Conservation (phyloP, 805 yeast species). For the Hanseniaspora jakobsenii region DNA sequence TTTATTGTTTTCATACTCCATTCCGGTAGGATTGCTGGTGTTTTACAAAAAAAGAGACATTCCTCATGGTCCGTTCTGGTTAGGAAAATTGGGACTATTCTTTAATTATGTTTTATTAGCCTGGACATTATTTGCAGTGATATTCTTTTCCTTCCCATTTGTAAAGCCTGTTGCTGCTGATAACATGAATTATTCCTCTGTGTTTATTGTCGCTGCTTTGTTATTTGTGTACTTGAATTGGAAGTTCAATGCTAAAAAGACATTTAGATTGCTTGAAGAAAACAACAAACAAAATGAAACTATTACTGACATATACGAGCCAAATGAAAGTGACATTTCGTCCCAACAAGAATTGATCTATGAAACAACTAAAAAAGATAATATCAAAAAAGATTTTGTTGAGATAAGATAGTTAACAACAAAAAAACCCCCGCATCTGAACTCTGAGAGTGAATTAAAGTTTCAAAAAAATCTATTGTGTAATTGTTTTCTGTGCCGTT, state of each 20-base stretch:
- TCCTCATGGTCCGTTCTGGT: constrained; percentile 56
- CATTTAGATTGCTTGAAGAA: constrained; percentile 26
- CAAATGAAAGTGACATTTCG: constrained; percentile 7
- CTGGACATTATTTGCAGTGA: constrained; percentile 49
- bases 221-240: constrained; percentile 40
- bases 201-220: constrained; percentile 39
- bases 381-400: neutral
- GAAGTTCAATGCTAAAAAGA: constrained; percentile 33
- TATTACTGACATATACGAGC: constrained; percentile 16
- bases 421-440: too few species aligned
- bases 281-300: constrained; percentile 17
- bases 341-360: neutral
- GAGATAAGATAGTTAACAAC: too few species aligned
- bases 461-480: too few species aligned
- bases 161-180: constrained; percentile 48
- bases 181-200: constrained; percentile 57
- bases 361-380: neutral
- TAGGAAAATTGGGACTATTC: constrained; percentile 42
- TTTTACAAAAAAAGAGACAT: constrained; percentile 30
- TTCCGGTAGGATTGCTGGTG: constrained; percentile 44
- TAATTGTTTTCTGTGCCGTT: too few species aligned
- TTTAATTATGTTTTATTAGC: constrained; percentile 39
- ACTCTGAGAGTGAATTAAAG: too few species aligned
- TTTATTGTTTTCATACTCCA: constrained; percentile 44
- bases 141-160: constrained; percentile 56